Evolutionary conservation across 2,329 filamentous ascomycete genomes (phyloP), one percentile per base, ranked within the genome.

Genomic region (Pseudogymnoascus sp.): DNA sequence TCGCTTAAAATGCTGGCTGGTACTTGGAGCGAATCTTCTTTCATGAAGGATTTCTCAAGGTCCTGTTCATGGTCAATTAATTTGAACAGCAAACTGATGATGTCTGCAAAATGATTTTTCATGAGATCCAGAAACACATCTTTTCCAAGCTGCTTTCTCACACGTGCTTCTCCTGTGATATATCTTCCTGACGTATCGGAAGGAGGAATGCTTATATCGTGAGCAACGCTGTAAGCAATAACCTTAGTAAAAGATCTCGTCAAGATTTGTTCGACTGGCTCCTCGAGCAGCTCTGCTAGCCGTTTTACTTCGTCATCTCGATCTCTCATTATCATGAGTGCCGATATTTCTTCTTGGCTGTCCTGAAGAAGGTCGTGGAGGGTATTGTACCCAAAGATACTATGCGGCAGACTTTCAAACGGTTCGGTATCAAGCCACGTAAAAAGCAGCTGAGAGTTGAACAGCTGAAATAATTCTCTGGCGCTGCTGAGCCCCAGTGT

Each of bases 401-500:
- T 78, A 71, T 84, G 96, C 0, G 95, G 93, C 59, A 99, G 89
- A 3, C 85, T 80, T n/a, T 83, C 79, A 7, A 96, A 78, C 1
- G 78, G 76, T 64, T 88, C 83, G 0, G 77, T 77, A 66, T 91
- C 86, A 3, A 96, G 83, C 93, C 93, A 99, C 0, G 92, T 96
- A 72, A 91, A 96, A 2, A 97, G 78, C 6, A 99, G 80, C 71
- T 99, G 95, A 1, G 93, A 87, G 6, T 91, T 87, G 72, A 97
- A 99, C 0, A 97, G 79, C 5, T 80, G 79, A 71, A 99, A 97
- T 0, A 99, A 77, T 35, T 88, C 83, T 68, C 82, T 84, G 0
- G 91, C 80, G 50, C 85, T 84, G 23, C 80, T 75, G 21, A 97
- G 81, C 0, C 81, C 76, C 35, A 97, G 81, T 0, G 82, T 80